Percentiles rank a stretch among this genome's conserved stretches.
Conservation (phyloP, 768 basidiomycete species). For the Xerocomellus chrysenteron region DNA sequence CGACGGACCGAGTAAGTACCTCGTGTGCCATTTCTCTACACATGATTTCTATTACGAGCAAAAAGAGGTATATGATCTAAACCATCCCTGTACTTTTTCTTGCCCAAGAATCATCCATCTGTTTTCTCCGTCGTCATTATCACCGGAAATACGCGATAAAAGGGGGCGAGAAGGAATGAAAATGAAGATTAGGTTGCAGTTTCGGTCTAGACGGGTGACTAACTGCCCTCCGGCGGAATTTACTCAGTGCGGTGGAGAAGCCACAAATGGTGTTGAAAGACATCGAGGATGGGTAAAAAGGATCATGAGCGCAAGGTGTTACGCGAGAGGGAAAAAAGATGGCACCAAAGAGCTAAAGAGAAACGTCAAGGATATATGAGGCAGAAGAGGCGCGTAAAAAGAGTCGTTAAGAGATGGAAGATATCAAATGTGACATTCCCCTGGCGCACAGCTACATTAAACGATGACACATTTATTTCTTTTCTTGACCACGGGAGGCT, state of each 20-base stretch:
- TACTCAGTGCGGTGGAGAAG: slow-evolving; percentile 27
- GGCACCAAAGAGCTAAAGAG: slow-evolving; percentile 23
- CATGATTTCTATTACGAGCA: slow-evolving; percentile 20
- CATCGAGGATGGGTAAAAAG: slow-evolving; percentile 26
- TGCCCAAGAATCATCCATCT: slow-evolving; percentile 20
- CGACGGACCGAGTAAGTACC: slow-evolving; percentile 11
- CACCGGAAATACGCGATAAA: slow-evolving; percentile 8
- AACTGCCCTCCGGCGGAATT: slow-evolving; percentile 23
- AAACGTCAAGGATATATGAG: slow-evolving; percentile 38
- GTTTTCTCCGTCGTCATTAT: slow-evolving; percentile 8
- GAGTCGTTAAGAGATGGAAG: slow-evolving; percentile 37
- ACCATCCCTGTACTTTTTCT: slow-evolving; percentile 19
- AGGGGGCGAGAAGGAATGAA: slow-evolving; percentile 1
- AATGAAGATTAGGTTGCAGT: slow-evolving; percentile 25
- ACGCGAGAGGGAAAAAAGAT: slow-evolving; percentile 16
- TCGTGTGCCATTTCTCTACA: slow-evolving; percentile 17
- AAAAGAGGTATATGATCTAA: slow-evolving; percentile 19
- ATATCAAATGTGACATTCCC: slow-evolving; percentile 32
- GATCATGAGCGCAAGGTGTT: slow-evolving; percentile 24
- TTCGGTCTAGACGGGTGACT: slow-evolving; percentile 25
- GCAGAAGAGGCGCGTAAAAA: slow-evolving; percentile 30
- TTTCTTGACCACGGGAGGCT: slow-evolving; percentile 91
- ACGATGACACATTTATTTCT: slow-evolving; percentile 80
- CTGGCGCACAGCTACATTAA: slow-evolving; percentile 45
- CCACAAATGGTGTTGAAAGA: slow-evolving; percentile 16